Percentiles rank a stretch among this genome's conserved stretches.
These are phyloP conservation scores for Talaromyces atroroseus DNA, from an alignment of 2,329 filamentous ascomycete species.

Conservation along the genomic window DNA sequence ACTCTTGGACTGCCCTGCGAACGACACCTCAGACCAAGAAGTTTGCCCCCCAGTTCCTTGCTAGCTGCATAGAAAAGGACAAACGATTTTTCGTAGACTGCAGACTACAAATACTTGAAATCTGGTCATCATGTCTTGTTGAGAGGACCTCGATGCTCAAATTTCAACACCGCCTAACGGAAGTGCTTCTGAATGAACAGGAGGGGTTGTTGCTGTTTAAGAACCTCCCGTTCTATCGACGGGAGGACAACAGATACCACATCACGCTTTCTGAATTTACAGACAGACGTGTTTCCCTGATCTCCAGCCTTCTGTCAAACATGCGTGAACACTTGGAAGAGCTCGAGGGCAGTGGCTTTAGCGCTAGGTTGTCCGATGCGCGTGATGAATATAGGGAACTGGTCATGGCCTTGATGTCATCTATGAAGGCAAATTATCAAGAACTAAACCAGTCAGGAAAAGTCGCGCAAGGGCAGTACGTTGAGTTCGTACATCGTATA, in stretches of 20 bases:
- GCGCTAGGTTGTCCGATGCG: conserved; percentile 29
- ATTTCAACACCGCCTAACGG: conserved; percentile 55
- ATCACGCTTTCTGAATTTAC: conserved; percentile 51
- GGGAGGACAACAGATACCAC: conserved; percentile 33
- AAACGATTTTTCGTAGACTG: conserved; percentile 40
- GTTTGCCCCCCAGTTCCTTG: conserved; percentile 43
- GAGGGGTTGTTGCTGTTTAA: conserved; percentile 44
- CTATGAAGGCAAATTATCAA: conserved; percentile 58
- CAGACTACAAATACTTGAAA: conserved; percentile 44
- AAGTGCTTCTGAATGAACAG: conserved; percentile 48
- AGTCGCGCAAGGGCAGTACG: conserved; percentile 48
- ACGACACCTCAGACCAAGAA: conserved; percentile 44
- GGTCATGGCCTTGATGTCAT: conserved; percentile 52
- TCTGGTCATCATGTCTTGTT: conserved; percentile 52
- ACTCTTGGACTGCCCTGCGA: conserved; percentile 45
- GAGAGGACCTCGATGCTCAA: conserved; percentile 58
- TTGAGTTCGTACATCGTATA: conserved; percentile 57
- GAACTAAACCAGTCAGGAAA: conserved; percentile 41
- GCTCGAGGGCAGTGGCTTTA: conserved; percentile 27
- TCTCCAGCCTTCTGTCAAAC: conserved; percentile 54
- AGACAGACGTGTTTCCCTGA: conserved; percentile 49
- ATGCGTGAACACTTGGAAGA: conserved; percentile 50
- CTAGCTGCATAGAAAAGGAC: conserved; percentile 41
- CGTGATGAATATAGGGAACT: conserved; percentile 46
- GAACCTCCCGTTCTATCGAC: conserved; percentile 53